Percentiles rank a stretch among this genome's conserved stretches.
phyloP scores from a whole-genome alignment of 176 grass and related monocot species.

The Avena insularis region DNA sequence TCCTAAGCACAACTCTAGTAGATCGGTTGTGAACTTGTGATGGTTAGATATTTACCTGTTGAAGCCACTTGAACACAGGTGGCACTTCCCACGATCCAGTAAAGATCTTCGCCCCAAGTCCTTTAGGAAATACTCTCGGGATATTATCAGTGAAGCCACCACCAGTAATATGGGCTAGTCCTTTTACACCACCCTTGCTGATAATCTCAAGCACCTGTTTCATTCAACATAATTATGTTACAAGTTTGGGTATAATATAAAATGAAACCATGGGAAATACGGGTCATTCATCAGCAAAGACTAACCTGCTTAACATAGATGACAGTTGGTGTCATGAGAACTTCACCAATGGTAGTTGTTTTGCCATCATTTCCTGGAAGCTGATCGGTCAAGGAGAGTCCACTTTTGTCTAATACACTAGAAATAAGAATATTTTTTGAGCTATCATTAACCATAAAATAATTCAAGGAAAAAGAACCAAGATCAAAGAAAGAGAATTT shows the following conservation, averaged over 20 bases:
- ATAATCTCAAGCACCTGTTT: constrained; percentile 82
- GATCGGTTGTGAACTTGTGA: too few relatives aligned
- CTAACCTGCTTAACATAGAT: constrained; percentile 96
- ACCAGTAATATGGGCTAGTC: constrained; percentile 90
- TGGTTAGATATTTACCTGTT: constrained; percentile 46
- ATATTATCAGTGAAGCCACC: constrained; percentile 96
- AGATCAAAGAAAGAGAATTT: not conserved
- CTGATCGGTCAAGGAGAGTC: constrained; percentile 69
- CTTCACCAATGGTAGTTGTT: constrained; percentile 71
- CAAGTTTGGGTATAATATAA: not conserved
- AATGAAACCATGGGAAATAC: not conserved
- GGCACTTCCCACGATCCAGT: constrained; percentile 73
- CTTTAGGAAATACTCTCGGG: constrained; percentile 72
- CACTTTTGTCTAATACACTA: constrained; percentile 80
- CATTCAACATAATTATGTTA: constrained; percentile 27
- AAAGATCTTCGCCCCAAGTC: constrained; percentile 67
- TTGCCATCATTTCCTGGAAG: constrained; percentile 65
- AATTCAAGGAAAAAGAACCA: not conserved
- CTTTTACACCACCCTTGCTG: constrained; percentile 82
- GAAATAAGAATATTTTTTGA: constrained; percentile 14
- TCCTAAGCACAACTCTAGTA: too few relatives aligned
- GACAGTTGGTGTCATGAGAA: constrained; percentile 87
- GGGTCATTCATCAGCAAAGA: not conserved
- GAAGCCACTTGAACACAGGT: constrained; percentile 78
- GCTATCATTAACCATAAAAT: not conserved